Base-by-base conservation (phyloP, 1,284 basidiomycete genomes). In the Sanghuangporus weigelae region DNA sequence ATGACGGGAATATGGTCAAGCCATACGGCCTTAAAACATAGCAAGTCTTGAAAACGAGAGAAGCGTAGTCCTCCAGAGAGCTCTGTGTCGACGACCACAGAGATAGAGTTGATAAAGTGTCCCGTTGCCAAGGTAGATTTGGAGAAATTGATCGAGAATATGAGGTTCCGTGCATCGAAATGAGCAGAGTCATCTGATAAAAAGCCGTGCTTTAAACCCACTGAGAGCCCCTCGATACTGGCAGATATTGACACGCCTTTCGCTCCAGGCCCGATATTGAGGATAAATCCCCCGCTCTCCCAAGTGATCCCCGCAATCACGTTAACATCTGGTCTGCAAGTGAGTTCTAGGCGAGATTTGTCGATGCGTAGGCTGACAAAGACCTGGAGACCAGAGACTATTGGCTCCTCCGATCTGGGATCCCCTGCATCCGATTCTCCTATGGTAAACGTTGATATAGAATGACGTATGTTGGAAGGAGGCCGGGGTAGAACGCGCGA, bases 21-120 rank as follows among this genome's bases (percentile, higher is more conserved):
- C 92, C 92, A 95, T 19, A 95, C 91, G 1, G 92, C 92, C 73
- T 94, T 93, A 81, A 95, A 92, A 73, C 91, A 93, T 35, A 95
- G 78, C 54, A 93, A 84, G 70, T 95, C 93, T 72, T 94, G 92
- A 16, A 95, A 72, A 14, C 93, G 84, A 10, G 90, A 90, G 71
- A 95, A 90, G 19, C 87, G 84, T 39, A 92, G 79, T 4, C 78
- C 83, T 0, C 90, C 90, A 7, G 85, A 78, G 66, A 94, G 84
- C 71, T 92, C 88, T 0, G 90, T 93, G 71, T 91, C 90, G 7
- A 92, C 71, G 3, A 88, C 80, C 21, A 90, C 74, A 0, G 90
- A 90, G 16, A 93, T 78, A 5, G 83, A 86, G 68, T 82, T 88
- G 63, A 83, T 73, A 1, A 76, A 64, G 16, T 73, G 71, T 36